Evolutionary conservation across 495 filamentous ascomycete species (phyloP), one percentile per base, ranked within the genome.

Genomic region (Rostrohypoxylon terebratum): DNA sequence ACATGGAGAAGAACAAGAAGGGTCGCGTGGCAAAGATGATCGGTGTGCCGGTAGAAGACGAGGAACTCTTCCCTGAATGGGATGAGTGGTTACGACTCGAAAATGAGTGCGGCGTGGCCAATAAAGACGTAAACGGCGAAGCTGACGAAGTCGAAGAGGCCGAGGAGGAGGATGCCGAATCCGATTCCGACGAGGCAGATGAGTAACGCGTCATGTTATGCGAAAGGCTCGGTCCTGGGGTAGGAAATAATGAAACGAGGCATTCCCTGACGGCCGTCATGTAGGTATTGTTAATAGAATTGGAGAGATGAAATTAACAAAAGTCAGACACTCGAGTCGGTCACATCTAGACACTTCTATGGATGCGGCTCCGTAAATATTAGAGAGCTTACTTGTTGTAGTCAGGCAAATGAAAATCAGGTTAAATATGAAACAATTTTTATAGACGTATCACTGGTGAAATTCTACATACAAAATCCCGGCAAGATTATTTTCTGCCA

Each of bases 51-150:
- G 85, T 84, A 5, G 91, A 94, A 48, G 96, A 99, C 73, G 92
- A 91, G 51, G 96, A 97, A 44, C 83, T 99, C 59, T 99, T 98
- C 83, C 94, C 95, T 0, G 93, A 97, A 73, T 98, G 94, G 95
- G 92, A 96, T 0, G 93, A 95, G 79, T 97, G 91, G 83, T 77
- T 98, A 72, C 87, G 83, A 74, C 74, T 97, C 55, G 96, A 98
- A 83, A 89, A 85, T 72, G 90, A 94, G 72, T 89, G 90, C 0
- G 75, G 73, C 10, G 69, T 59, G 77, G 69, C 82, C 25, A 84
- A 85, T 50, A 75, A 86, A 61, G 87, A 85, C 54, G 60, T 61
- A 34, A 85, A 87, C 63, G 79, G 86, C 38, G 77, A 84, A 38
- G 81, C 70, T 11, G 80, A 81, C 5, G 77, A 80, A 28, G 81